Conservation (phyloP, 139 green algal genomes). For the Closterium sp. region DNA sequence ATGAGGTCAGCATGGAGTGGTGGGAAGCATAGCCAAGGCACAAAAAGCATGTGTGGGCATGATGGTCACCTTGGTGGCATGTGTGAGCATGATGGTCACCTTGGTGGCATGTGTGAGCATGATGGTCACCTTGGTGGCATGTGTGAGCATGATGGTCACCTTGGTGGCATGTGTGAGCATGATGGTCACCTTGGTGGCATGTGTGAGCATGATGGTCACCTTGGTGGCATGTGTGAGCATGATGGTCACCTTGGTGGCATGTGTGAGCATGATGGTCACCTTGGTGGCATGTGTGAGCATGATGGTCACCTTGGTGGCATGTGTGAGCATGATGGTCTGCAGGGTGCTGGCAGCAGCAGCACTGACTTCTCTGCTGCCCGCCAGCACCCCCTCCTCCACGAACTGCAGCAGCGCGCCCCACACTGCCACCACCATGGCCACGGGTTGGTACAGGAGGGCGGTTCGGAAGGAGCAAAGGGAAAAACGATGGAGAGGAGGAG, state of each 20-base stretch:
- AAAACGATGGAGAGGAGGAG: not conserved
- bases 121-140: no score
- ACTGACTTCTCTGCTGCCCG: conserved; percentile 69
- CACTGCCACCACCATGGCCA: conserved; percentile 24
- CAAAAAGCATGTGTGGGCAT: not conserved
- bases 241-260: no score
- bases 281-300: not conserved
- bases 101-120: not conserved
- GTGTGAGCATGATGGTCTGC: conserved; percentile 57
- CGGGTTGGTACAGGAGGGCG: not conserved
- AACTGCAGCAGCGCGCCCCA: conserved; percentile 81
- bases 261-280: conserved; percentile 4
- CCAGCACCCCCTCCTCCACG: conserved; percentile 63
- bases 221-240: not conserved
- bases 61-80: no score
- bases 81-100: conserved; percentile 4
- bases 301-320: no score
- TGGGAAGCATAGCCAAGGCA: not conserved
- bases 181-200: no score
- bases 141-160: conserved; percentile 4
- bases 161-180: not conserved
- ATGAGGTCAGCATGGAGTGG: not conserved
- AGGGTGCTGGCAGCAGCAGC: conserved; percentile 65
- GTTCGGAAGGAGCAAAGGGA: not conserved
- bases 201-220: conserved; percentile 4